A percentile compares a stretch with the other conserved stretches of the same genome.
Conservation (phyloP, 441 rosid species). For the Gossypium schwendimanii region DNA sequence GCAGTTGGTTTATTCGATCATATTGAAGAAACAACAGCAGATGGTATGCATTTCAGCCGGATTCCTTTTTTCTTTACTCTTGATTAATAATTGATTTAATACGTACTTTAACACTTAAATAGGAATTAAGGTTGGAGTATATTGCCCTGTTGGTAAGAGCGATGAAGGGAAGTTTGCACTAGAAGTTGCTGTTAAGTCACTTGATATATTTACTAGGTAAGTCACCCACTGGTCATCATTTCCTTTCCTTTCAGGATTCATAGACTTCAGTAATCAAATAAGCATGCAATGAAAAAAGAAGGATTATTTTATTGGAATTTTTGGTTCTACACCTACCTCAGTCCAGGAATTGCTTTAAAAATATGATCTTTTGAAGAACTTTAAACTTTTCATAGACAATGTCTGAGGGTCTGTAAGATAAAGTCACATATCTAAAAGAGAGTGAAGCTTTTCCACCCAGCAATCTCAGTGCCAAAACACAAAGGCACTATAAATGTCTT, state of each 20-base stretch:
- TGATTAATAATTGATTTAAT: neutral
- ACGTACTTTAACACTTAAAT: constrained; percentile 2
- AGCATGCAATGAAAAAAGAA: no score
- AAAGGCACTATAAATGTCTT: neutral
- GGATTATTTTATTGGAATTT: no score
- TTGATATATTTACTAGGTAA: constrained; percentile 76
- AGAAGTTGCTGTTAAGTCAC: constrained; percentile 79
- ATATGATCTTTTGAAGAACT: no score
- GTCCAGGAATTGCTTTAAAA: no score
- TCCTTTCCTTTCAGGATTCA: constrained; percentile 5
- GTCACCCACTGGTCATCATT: constrained; percentile 13
- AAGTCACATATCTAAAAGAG: no score
- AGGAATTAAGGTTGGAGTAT: constrained; percentile 86
- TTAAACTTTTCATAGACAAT: no score
- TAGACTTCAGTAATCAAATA: no score
- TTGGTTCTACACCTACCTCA: no score
- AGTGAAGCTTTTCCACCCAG: no score
- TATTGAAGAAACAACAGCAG: constrained; percentile 77
- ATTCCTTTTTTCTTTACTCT: neutral
- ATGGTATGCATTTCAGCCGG: constrained; percentile 39
- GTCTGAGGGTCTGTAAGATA: no score
- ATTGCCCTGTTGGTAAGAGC: constrained; percentile 80
- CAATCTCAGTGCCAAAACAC: no score
- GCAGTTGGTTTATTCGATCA: constrained; percentile 85
- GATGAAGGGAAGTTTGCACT: constrained; percentile 83